Evolutionary conservation across 441 rosid species (phyloP), one percentile per base, ranked within the genome.

Genomic region (Jatropha podagrica): DNA sequence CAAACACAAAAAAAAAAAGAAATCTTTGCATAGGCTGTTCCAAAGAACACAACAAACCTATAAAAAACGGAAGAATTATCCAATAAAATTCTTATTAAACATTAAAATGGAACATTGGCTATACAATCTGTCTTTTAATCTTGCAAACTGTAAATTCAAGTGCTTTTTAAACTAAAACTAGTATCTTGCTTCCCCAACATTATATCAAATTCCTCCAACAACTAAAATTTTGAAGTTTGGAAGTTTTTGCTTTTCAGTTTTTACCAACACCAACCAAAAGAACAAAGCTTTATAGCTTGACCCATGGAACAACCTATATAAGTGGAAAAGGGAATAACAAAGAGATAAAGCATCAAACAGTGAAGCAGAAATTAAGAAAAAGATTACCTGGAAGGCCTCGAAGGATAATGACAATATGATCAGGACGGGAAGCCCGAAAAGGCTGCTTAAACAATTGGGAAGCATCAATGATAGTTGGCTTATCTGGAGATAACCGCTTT

Each of bases 321-420:
- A 38, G 38, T 20, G 9, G 8, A 42, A 37, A 14, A 23, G 20
- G 48, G 48, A 44, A 42, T 26, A 41, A 37, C 51, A 64, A 32
- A 51, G 8, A 7, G 3, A 55, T 23, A n/a, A 42, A 26, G 54
- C 40, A 42, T 27, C 54, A 38, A 37, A 48, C 5, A 2, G 27
- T 14, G 40, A 13, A 37, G 10, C 18, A 23, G 58, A 18, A 42
- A 15, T 7, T 38, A 41, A 13, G 10, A 11, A 54, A 38, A 26
- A 42, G 18, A 49, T 40, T 79, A 92, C 97, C 99, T 62, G 98
- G 98, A 78, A 95, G 92, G 51, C 99, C 99, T 40, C 97, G 90
- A 66, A 92, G 92, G 61, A 95, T 89, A 71, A 95, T 82, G 63
- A 88, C 98, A 85, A 95, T 81, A 83, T 88, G 92, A 83, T 88